Base-by-base conservation (phyloP, 1,284 basidiomycete genomes). In the Austropuccinia psidii region DNA sequence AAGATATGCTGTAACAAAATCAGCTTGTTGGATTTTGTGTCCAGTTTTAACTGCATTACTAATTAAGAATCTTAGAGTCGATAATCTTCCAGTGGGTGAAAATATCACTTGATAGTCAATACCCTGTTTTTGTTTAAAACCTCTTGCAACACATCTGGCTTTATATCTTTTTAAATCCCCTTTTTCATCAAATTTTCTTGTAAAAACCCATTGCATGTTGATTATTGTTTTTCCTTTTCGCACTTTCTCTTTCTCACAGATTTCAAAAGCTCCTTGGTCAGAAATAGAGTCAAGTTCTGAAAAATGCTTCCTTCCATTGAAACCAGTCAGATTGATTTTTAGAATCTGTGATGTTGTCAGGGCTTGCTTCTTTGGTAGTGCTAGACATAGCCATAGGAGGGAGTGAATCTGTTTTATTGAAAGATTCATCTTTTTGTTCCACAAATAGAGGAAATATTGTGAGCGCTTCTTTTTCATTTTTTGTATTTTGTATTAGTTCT, bases 1-100 rank as follows among this genome's bases (percentile, higher is more conserved):
- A 13, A 64, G 61, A 29, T 64, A 64, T 45, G 61, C 61, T 43
- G 61, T 64, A 11, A 64, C 61, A 64, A 67, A 67, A 67, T 67
- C 65, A 21, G 65, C 65, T 39, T 67, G 65, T 39, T 39, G 33
- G 6, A 41, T 35, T 54, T 67, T 29, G 1, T 37, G 29, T 54
- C 33, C 35, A 13, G 27, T 54, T 11, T 49, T 27, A 37, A 54
- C 65, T 27, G 65, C 65, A 39, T 37, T 47, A 54, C 27, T 24
- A 21, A 67, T 21, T 24, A 67, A 6, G 27, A 35, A 52, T 24
- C 50, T 37, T 19, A 67, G 8, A 13, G 47, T 67, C 9, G 31
- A 21, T 17, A 55, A 49, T 52, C 49, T 33, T 9, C 47, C 50
- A n/a, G 65, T 67, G 19, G 65, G 65, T 1, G 49, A 67, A 33